Evolutionary conservation across 1,284 basidiomycete genomes (phyloP), one percentile per base, ranked within the genome.

Genomic region (Apiotrichum mycotoxinovorans): DNA sequence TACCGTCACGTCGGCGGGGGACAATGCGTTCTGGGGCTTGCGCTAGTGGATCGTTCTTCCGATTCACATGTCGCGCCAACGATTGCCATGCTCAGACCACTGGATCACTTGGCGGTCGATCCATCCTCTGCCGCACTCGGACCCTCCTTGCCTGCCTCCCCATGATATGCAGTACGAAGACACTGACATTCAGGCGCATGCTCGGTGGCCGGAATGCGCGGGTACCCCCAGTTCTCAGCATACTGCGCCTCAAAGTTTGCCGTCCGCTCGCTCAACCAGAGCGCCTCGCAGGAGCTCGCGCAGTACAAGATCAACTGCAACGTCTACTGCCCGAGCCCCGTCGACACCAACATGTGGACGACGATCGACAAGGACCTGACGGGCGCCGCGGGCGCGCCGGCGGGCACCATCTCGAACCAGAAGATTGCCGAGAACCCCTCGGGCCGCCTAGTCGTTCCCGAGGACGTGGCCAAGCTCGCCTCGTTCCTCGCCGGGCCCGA

Each of bases 251-350:
- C 78, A 27, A 81, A 81, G 66, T 80, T 80, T 60, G 80, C 79
- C 8, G 77, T 80, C 15, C 65, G 78, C 22, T 75, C 77, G 3
- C 68, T 80, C 54, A 79, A 78, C 38, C 70, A 78, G 54, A 43
- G 47, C 20, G 51, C 57, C 74, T 81, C 80, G 0, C 35, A 66
- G 18, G 81, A 83, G 56, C 62, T 81, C 20, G 79, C 75, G 3
- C 63, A 66, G 38, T 52, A 82, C 54, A 70, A 73, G 2, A 81
- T 83, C 51, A 83, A 80, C 0, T 82, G 81, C 4, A 83, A 83
- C 53, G 78, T 80, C 3, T 83, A 83, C 56, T 80, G 82, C 4
- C 82, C 83, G 1, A 80, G 80, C 26, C 65, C 70, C 17, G 66
- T 79, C 23, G 67, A 72, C 49, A 73, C 71, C 5, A 79, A 75